Conservation (phyloP, 1,139 yeast species). For the Kluyveromyces sp. region DNA sequence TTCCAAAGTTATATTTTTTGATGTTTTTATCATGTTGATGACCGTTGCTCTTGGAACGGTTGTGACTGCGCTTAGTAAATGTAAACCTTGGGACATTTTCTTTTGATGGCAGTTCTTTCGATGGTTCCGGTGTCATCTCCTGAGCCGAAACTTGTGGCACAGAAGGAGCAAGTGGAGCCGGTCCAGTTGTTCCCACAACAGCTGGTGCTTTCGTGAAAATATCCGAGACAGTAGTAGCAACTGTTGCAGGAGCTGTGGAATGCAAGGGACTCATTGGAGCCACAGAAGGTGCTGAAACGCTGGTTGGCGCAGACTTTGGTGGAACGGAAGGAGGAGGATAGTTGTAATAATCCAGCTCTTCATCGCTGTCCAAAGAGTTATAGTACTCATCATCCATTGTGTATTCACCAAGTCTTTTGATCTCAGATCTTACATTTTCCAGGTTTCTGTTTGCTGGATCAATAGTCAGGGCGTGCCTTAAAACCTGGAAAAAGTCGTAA, state of each 20-base stretch:
- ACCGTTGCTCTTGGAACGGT: conserved; percentile 12
- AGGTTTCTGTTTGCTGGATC: conserved; percentile 85
- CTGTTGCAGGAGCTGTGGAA: conserved; percentile 18
- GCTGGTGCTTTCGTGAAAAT: conserved; percentile 3
- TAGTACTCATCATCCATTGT: conserved; percentile 78
- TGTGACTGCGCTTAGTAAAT: conserved; percentile 21
- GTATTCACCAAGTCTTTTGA: conserved; percentile 55
- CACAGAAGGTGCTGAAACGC: conserved; percentile 15
- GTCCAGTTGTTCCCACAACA: conserved; percentile 6
- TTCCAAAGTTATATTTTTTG: conserved; percentile 12
- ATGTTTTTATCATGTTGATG: conserved; percentile 12
- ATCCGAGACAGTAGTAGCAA: conserved; percentile 15
- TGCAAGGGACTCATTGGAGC: conserved; percentile 19
- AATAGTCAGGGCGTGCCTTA: conserved; percentile 69
- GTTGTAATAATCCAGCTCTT: conserved; percentile 28
- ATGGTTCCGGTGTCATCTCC: conserved; percentile 11
- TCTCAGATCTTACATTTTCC: conserved; percentile 49
- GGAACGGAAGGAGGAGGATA: conserved; percentile 11
- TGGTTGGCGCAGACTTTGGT: conserved; percentile 12
- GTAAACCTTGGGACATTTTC: conserved; percentile 17
- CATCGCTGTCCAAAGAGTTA: conserved; percentile 38
- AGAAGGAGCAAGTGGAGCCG: conserved; percentile 2
- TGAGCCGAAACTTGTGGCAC: conserved; percentile 7
- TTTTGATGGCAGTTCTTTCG: conserved; percentile 10
- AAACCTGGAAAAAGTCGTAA: conserved; percentile 74